These are phyloP conservation scores for Datura wrightii DNA, from an alignment of 257 asterid species.

Conservation along the genomic window DNA sequence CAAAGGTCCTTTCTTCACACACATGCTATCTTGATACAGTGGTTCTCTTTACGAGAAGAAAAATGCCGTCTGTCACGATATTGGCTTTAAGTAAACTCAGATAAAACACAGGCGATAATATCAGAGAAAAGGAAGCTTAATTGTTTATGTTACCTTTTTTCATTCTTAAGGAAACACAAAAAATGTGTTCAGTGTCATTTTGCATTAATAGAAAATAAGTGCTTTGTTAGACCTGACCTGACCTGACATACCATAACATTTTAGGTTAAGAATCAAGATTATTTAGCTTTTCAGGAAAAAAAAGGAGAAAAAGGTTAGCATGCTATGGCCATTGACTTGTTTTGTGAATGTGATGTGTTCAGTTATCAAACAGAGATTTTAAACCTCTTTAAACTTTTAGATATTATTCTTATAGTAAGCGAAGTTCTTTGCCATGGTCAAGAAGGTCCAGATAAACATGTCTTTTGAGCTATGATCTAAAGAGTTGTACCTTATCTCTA, in stretches of 20 bases:
- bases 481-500: constrained; percentile 10
- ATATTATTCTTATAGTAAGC: neutral
- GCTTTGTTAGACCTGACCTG: constrained; percentile 17
- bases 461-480: constrained; percentile 4
- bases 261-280: neutral
- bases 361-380: neutral
- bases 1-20: constrained; percentile 66
- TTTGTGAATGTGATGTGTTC: constrained; percentile 11
- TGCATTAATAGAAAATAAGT: neutral
- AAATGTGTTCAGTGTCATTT: constrained; percentile 17
- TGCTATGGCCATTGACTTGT: neutral
- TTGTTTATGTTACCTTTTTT: neutral
- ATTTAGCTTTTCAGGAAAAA: neutral
- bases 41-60: neutral
- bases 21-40: constrained; percentile 10
- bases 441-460: neutral
- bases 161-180: neutral
- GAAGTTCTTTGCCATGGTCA: neutral
- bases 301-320: neutral
- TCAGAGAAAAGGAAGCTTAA: neutral
- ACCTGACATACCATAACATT: neutral
- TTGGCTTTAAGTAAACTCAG: neutral
- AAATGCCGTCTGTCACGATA: constrained; percentile 10
- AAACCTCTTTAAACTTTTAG: constrained; percentile 1
- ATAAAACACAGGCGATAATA: neutral